Conservation (phyloP, 495 filamentous ascomycete genomes). For the Tuber calosporum region DNA sequence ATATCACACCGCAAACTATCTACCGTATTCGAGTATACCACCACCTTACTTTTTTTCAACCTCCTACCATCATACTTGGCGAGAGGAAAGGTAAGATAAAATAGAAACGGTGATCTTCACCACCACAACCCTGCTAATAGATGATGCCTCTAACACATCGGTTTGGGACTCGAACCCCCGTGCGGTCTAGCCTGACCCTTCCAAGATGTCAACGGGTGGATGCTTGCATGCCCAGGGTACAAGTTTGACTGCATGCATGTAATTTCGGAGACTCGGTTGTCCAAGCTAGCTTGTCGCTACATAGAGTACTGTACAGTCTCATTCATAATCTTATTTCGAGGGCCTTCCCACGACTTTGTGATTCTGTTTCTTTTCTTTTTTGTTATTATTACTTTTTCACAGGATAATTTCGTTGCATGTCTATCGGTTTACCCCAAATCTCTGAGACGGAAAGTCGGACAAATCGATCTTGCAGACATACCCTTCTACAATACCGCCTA, state of each 20-base stretch:
- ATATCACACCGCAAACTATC: background rate
- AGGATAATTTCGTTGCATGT: background rate
- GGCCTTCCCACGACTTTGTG: constrained; percentile 18
- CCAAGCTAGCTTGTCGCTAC: constrained; percentile 28
- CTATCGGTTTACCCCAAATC: background rate
- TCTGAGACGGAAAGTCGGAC: background rate
- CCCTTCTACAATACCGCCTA: background rate
- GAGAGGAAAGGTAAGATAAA: background rate
- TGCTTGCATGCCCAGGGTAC: constrained; percentile 36
- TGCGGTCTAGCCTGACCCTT: constrained; percentile 25
- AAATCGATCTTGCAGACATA: constrained; percentile 3
- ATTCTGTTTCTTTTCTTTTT: constrained; percentile 35
- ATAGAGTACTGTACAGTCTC: constrained; percentile 14
- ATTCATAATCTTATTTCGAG: constrained; percentile 30
- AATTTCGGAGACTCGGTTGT: constrained; percentile 32
- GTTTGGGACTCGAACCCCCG: constrained; percentile 28
- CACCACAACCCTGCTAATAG: constrained; percentile 10
- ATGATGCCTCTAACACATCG: constrained; percentile 25
- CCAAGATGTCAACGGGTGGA: constrained; percentile 36
- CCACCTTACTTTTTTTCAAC: background rate
- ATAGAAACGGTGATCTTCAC: constrained; percentile 2
- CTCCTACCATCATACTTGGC: background rate
- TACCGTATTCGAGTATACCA: background rate
- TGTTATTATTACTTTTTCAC: constrained; percentile 6
- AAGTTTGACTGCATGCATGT: constrained; percentile 36